These are phyloP conservation scores for Fusarium buharicum DNA, from an alignment of 2,329 filamentous ascomycete genomes.

Conservation along the genomic window DNA sequence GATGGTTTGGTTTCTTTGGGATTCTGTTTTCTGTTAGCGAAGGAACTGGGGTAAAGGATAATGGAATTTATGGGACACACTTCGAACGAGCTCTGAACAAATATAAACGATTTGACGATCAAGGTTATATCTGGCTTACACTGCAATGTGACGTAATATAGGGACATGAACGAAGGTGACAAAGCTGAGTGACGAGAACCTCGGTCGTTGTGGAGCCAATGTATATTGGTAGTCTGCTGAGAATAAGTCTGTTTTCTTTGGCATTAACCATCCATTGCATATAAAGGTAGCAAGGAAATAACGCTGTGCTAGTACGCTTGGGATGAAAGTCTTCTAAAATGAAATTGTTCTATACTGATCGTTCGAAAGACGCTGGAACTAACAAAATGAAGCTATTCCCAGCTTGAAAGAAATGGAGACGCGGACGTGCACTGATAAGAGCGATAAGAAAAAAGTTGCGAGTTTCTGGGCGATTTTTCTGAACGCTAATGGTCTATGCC, in stretches of 20 bases:
- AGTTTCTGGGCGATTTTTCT: conserved; percentile 36
- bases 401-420: background rate
- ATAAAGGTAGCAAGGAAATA: too few species aligned
- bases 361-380: background rate
- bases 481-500: conserved; percentile 1
- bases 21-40: conserved; percentile 6
- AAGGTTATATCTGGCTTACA: background rate
- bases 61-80: conserved; percentile 21
- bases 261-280: too few species aligned
- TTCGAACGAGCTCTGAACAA: conserved; percentile 25
- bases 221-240: too few species aligned
- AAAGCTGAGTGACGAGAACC: too few species aligned
- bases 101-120: conserved; percentile 18
- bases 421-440: conserved; percentile 28
- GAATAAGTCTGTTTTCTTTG: too few species aligned
- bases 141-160: background rate
- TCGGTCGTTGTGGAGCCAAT: too few species aligned
- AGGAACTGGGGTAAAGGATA: background rate
- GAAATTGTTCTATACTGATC: background rate
- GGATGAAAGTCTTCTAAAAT: too few species aligned
- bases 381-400: conserved; percentile 30
- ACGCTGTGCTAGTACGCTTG: too few species aligned
- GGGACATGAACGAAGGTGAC: too few species aligned
- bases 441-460: conserved; percentile 46
- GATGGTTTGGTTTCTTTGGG: conserved; percentile 6